Evolutionary conservation across 2,329 filamentous ascomycete species (phyloP), one percentile per base, ranked within the genome.

Genomic region (Scleromitrula shiraiana): DNA sequence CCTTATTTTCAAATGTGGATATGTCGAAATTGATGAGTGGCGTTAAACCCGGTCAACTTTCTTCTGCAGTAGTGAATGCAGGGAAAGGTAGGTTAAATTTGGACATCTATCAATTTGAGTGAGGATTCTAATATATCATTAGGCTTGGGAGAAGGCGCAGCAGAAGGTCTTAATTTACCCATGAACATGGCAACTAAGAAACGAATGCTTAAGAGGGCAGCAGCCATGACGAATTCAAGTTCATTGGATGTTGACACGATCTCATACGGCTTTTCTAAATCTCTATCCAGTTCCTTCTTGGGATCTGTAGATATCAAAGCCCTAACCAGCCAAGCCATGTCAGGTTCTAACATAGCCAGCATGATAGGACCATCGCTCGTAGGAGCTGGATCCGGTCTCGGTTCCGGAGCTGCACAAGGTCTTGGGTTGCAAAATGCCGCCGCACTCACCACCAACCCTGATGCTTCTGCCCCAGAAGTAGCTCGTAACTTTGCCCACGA

Each of bases 91-190:
- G 8, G 37, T 15, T 35, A 14, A 5, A 33, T 10, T 15, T 4
- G 10, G 15, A 7, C 12, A 5, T n/a, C 7, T 17, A 17, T 15
- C 14, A 12, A n/a, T 2, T 29, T 14, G 26, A 9, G 14, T 33
- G 6, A 41, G 9, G 20, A 14, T 24, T n/a, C 29, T 47, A 27
- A 47, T 15, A 3, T 9, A 12, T 5, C 14, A 20, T 8, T 12
- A 47, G 45, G 45, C 14, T 23, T 47, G 14, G 45, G 45, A 35
- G 45, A 47, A 27, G 45, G 45, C 14, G 37, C 45, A 12, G 45
- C 37, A 23, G n/a, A 47, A 12, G 45, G 45, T 20, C 45, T 47
- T 33, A 15, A 24, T 22, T 36, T 47, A 41, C 37, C 45, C 12
- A 47, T 41, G 23, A 47, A 29, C 7, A 22, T 27, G 10, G 27